Percentiles rank a stretch among this genome's conserved stretches.
Evolutionary conservation across 495 filamentous ascomycete genomes (phyloP).

Genomic region (Trichodelitschia bisporula): DNA sequence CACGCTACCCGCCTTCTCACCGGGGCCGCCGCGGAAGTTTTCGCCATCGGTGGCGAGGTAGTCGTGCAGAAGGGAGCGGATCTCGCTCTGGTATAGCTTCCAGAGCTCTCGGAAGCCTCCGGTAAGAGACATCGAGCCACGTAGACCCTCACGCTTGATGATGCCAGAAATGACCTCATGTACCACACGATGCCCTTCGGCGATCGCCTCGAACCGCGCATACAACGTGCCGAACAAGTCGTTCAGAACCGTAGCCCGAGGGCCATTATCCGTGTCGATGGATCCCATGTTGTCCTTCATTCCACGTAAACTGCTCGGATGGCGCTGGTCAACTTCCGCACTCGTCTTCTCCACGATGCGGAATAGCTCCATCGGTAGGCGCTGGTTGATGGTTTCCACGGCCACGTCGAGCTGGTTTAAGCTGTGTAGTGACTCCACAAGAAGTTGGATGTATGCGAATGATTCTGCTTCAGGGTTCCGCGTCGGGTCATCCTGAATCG

Average conservation of each 20-base stretch:
- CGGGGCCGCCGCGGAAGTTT: slow-evolving; percentile 22
- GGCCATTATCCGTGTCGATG: slow-evolving; percentile 38
- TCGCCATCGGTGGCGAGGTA: slow-evolving; percentile 89
- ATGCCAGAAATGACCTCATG: slow-evolving; percentile 76
- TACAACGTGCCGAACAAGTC: slow-evolving; percentile 84
- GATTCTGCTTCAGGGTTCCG: slow-evolving; percentile 88
- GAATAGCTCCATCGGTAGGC: slow-evolving; percentile 84
- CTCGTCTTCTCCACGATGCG: slow-evolving; percentile 86
- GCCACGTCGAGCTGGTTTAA: slow-evolving; percentile 66
- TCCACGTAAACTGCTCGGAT: slow-evolving; percentile 41
- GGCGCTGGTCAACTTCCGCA: slow-evolving; percentile 71
- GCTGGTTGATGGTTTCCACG: slow-evolving; percentile 72
- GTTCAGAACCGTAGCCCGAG: slow-evolving; percentile 52
- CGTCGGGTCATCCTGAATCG: slow-evolving; percentile 61
- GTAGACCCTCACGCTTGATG: slow-evolving; percentile 44
- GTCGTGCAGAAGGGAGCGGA: slow-evolving; percentile 81
- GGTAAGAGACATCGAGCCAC: slow-evolving; percentile 28
- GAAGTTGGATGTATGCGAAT: slow-evolving; percentile 70
- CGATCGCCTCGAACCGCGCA: slow-evolving; percentile 89
- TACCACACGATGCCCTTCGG: slow-evolving; percentile 80
- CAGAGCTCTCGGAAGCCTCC: slow-evolving; percentile 80
- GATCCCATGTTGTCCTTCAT: slow-evolving; percentile 18
- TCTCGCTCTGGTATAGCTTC: slow-evolving; percentile 76
- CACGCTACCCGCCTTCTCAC: slow-evolving; percentile 26
- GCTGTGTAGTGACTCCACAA: slow-evolving; percentile 73